These are phyloP conservation scores for Solanum virginianum DNA, from an alignment of 257 asterid genomes.

Conservation along the genomic window DNA sequence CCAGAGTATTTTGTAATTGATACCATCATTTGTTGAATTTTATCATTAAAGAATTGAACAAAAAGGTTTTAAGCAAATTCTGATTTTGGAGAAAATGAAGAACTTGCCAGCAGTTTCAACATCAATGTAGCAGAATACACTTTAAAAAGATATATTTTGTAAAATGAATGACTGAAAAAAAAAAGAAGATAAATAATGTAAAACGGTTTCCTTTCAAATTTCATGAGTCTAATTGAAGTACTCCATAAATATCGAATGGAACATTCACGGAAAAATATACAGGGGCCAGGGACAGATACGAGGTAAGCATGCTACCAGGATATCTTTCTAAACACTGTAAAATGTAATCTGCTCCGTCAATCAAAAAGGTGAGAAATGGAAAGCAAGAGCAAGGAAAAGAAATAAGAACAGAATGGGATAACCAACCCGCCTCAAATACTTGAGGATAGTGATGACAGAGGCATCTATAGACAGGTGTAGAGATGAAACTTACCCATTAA, in stretches of 20 bases:
- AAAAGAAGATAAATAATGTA: not conserved
- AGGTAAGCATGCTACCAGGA: not conserved
- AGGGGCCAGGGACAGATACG: not conserved
- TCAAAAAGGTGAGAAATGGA: not conserved
- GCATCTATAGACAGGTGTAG: not conserved
- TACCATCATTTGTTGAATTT: not conserved
- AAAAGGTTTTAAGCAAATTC: not conserved
- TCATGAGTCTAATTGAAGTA: not conserved
- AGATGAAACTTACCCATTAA: conserved; percentile 63
- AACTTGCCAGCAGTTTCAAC: not conserved
- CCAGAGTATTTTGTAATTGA: not conserved
- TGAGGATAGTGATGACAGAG: not conserved
- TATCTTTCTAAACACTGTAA: not conserved
- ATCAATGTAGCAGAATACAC: not conserved
- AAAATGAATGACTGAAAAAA: not conserved
- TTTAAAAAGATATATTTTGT: not conserved
- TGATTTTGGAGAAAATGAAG: not conserved
- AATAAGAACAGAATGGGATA: not conserved
- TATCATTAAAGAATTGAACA: not conserved
- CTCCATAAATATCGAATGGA: not conserved
- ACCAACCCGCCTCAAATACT: not conserved
- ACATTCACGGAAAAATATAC: not conserved
- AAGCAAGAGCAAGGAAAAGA: not conserved
- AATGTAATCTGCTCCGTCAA: not conserved
- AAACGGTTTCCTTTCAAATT: not conserved